Percentiles rank a stretch among this genome's conserved stretches.
phyloP scores from a whole-genome alignment of 306 rosid species.

The Pterocarpus macrocarpus region DNA sequence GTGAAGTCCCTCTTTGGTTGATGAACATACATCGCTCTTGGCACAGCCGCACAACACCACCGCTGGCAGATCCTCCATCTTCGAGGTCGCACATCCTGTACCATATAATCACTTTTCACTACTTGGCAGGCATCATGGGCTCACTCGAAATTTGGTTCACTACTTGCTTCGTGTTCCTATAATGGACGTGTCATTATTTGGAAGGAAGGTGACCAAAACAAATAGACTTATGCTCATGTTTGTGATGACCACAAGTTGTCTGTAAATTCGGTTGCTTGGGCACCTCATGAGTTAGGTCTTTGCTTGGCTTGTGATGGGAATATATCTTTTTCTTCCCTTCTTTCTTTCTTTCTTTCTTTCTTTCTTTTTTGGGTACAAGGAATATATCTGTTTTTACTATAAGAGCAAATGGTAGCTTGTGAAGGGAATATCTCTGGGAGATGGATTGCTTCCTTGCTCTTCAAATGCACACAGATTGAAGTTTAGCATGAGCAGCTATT shows the following conservation, averaged over 20 bases:
- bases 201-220: conserved; percentile 88
- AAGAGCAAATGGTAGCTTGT: conserved; percentile 82
- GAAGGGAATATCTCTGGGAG: conserved; percentile 75
- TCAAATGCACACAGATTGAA: conserved; percentile 79
- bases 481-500: too few species aligned
- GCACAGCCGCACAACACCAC: too few species aligned
- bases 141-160: conserved; percentile 78
- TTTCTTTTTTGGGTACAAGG: too few species aligned
- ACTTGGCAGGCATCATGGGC: conserved; percentile 84
- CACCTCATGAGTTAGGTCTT: conserved; percentile 90
- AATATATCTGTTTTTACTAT: conserved; percentile 59
- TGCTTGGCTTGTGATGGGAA: conserved; percentile 90
- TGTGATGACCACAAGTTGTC: conserved; percentile 79
- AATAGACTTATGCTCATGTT: conserved; percentile 78
- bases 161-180: conserved; percentile 80
- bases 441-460: conserved; percentile 82
- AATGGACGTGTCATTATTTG: conserved; percentile 79
- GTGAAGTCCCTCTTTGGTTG: too few species aligned
- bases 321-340: conserved; percentile 46
- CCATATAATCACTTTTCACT: too few species aligned
- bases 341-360: too few species aligned
- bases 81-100: too few species aligned
- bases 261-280: conserved; percentile 91
- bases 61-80: too few species aligned
- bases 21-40: too few species aligned